Base-by-base conservation (phyloP, 257 asterid species). In the Solanum chiquidenum region DNA sequence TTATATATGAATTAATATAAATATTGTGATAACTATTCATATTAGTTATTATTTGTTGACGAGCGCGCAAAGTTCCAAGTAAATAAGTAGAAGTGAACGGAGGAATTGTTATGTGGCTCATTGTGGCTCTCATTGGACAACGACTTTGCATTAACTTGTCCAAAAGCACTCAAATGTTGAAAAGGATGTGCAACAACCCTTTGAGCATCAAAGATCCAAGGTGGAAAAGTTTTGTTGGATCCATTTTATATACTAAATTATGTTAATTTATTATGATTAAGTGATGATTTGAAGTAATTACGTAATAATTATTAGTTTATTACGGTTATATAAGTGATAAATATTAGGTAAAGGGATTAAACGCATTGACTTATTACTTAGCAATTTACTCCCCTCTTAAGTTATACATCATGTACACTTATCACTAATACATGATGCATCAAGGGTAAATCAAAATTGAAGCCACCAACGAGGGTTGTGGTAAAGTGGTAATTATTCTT, bases 121-220 rank as follows among this genome's bases (percentile, higher is more conserved):
- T 73, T 73, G 82, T 73, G 82, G 82, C 20, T 21, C 52, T 74
- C 52, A 35, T 74, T 72, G 44, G 83, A 74, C 5, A 74, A 37
- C 14, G 52, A 37, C 83, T 74, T 37, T 74, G 14, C 83, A 21
- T 74, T 74, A 74, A 71, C 77, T 71, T 71, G 13, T 6, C 20
- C 83, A 35, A 23, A 74, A 35, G 20, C 23, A 74, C 52, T 74
- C 83, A 74, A 74, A 35, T 34, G 52, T 74, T 74, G 83, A 74
- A 35, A 37, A 74, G 52, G 52, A 74, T 23, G 83, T 37, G 31
- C 52, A 74, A 37, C 83, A 37, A 74, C 31, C 52, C 52, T 35
- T 74, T 74, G 10, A 21, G 29, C 11, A 35, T 74, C 52, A 74
- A 37, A 23, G 18, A 73, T 74, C 52, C 31, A 37, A 37, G 18